Base-by-base conservation (phyloP, 257 asterid species). In the Gardenia jasminoides region DNA sequence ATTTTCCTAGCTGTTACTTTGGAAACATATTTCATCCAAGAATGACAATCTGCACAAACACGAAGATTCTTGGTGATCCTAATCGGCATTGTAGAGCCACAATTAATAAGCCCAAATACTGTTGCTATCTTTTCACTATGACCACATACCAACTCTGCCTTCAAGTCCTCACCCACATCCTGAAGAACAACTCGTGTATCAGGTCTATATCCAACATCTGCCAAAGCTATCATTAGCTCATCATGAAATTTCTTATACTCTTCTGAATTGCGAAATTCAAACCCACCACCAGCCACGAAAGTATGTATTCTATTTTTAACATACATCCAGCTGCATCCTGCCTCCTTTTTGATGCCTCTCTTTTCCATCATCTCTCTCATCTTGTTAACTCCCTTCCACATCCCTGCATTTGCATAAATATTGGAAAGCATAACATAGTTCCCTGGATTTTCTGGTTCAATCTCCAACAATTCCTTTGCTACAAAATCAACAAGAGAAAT, bases 61-160 rank as follows among this genome's bases (percentile, higher is more conserved):
- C 87, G 90, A 72, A 87, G 84, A 80, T 88, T 90, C 78, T 88
- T 90, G 1, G 86, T 81, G 79, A 90, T 85, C 62, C 94, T 82
- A 67, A 90, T 84, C 10, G 91, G 89, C 78, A 85, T 70, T 68
- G 90, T 85, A 6, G 77, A 70, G 48, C 88, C 86, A 16, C 72
- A 67, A 44, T 84, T 82, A 70, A 85, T 82, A 30, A 88, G 75
- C 17, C 88, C 86, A 77, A 80, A 90, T 30, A 88, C 72, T 10
- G 85, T 79, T 17, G 89, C 92, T 9, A 88, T 80, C 72, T 86
- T 86, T 74, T 88, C 92, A 47, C 92, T 86, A 58, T 90, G 90
- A 28, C 88, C 87, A 82, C 89, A 86, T 46, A 86, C 83, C 90
- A 88, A 90, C 61, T 86, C 87, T 28, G 67, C 84, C 70, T 83